Evolutionary conservation across 768 basidiomycete species (phyloP).

Genomic region (Podaxis rugospora): DNA sequence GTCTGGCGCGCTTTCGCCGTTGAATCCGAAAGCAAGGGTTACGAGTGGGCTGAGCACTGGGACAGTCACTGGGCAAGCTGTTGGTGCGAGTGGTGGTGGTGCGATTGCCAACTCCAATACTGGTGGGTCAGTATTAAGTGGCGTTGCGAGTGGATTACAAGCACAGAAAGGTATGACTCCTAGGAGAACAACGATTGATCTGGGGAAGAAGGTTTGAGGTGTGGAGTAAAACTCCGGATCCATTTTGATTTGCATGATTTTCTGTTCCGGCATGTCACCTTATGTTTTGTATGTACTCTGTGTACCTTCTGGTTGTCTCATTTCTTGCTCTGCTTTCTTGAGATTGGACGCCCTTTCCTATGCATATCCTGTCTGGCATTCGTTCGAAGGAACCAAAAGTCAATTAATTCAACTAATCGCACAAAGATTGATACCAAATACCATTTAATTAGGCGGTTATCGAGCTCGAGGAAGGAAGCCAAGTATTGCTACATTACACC

Average conservation of each 20-base stretch:
- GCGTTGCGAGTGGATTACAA: conserved; percentile 13
- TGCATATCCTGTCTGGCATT: not conserved
- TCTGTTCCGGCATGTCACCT: not conserved
- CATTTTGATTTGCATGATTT: not conserved
- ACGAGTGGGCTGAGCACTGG: conserved; percentile 34
- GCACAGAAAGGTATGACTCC: conserved; percentile 26
- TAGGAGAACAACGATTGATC: conserved; percentile 24
- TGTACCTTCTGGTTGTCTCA: not conserved
- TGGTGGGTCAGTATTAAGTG: not conserved
- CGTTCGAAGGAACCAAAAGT: not conserved
- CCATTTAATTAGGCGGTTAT: too few relatives aligned
- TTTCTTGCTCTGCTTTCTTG: not conserved
- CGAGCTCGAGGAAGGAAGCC: not conserved
- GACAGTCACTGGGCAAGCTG: conserved; percentile 14
- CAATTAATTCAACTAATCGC: not conserved
- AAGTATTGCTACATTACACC: not conserved
- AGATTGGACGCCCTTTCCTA: not conserved
- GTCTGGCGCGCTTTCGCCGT: conserved; percentile 55
- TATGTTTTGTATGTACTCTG: not conserved
- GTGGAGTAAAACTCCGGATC: not conserved
- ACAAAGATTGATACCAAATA: too few relatives aligned
- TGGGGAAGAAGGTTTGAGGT: conserved; percentile 22
- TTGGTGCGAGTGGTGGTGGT: not conserved
- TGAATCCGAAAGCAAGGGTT: conserved; percentile 68
- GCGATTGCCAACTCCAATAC: conserved; percentile 11